Conservation (phyloP, 768 basidiomycete species). For the Amanita phalloides region DNA sequence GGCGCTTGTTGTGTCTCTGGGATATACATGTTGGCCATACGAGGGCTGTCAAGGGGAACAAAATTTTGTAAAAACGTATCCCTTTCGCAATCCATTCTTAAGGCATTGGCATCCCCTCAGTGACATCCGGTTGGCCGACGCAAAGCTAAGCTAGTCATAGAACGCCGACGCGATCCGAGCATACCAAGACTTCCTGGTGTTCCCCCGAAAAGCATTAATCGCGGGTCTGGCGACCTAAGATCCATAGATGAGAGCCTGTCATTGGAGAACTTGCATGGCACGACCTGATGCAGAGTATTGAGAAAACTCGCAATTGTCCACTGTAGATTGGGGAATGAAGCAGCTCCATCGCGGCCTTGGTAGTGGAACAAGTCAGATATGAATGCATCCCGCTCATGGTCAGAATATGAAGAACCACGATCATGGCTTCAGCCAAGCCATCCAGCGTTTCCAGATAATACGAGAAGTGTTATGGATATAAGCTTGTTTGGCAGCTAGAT, state of each 20-base stretch:
- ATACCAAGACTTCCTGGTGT: slow-evolving; percentile 3
- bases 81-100: neutral
- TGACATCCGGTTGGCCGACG: neutral
- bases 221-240: neutral
- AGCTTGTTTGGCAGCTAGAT: neutral
- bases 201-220: neutral
- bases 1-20: neutral
- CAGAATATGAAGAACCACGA: too few relatives aligned
- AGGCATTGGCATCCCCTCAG: neutral
- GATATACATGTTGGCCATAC: neutral
- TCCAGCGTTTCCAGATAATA: neutral
- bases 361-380: too few relatives aligned
- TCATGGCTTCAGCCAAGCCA: neutral
- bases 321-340: neutral
- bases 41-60: neutral
- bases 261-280: neutral
- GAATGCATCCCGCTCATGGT: too few relatives aligned
- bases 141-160: slow-evolving; percentile 1
- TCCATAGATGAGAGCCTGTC: neutral
- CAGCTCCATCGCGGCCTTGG: neutral
- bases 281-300: neutral
- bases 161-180: slow-evolving; percentile 3
- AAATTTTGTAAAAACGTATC: neutral
- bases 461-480: neutral
- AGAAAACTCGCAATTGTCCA: neutral